A percentile compares a stretch with the other conserved stretches of the same genome.
Evolutionary conservation across 2,329 filamentous ascomycete genomes (phyloP).

Genomic region (Aspergillus udagawae): DNA sequence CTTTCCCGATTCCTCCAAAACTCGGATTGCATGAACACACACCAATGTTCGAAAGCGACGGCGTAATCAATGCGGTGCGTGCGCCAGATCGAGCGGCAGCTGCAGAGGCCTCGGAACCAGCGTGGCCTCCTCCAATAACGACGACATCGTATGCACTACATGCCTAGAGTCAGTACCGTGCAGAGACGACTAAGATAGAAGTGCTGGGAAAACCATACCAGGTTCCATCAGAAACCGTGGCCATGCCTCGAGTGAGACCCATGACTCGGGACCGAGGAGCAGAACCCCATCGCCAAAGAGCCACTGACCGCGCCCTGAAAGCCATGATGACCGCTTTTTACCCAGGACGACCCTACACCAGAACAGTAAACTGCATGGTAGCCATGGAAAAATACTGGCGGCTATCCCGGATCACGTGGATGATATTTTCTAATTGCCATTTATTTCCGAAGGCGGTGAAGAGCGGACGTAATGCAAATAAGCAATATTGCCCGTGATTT

Average conservation of each 20-base stretch:
- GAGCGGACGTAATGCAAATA: slow-evolving; percentile 15
- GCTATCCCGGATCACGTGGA: slow-evolving; percentile 13
- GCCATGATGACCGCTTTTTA: slow-evolving; percentile 26
- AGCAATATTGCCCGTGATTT: background rate
- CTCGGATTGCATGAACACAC: slow-evolving; percentile 96
- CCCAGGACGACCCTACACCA: background rate
- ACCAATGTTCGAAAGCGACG: slow-evolving; percentile 80
- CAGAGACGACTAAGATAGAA: background rate
- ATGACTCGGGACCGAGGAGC: slow-evolving; percentile 18
- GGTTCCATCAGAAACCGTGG: slow-evolving; percentile 36
- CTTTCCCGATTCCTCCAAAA: slow-evolving; percentile 97
- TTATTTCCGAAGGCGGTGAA: slow-evolving; percentile 20
- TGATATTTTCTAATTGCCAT: slow-evolving; percentile 11
- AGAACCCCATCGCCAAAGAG: slow-evolving; percentile 25
- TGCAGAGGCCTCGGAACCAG: slow-evolving; percentile 87
- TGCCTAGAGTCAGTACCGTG: slow-evolving; percentile 2
- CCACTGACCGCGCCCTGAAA: slow-evolving; percentile 29
- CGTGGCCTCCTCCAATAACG: slow-evolving; percentile 93
- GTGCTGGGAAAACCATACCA: slow-evolving; percentile 25
- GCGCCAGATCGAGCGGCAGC: slow-evolving; percentile 87
- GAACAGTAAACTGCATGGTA: background rate
- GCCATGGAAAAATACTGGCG: slow-evolving; percentile 10
- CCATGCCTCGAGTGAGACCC: slow-evolving; percentile 29
- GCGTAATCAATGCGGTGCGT: slow-evolving; percentile 83
- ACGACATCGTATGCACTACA: slow-evolving; percentile 78